A percentile compares a stretch with the other conserved stretches of the same genome.
Evolutionary conservation across 2,329 filamentous ascomycete genomes (phyloP).

Genomic region (Myriosclerotinia scirpicola): DNA sequence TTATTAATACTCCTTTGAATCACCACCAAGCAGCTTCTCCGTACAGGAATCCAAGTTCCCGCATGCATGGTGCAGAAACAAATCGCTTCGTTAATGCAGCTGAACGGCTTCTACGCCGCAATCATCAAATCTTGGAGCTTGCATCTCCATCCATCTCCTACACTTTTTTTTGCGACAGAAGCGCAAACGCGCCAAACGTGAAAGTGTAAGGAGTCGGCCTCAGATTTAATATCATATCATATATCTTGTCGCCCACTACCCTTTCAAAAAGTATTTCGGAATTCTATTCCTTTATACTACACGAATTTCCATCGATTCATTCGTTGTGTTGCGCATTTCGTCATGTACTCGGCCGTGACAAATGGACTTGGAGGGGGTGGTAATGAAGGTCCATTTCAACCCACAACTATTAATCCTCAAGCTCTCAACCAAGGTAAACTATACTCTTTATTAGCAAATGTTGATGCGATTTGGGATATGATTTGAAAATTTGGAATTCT

Average conservation of each 20-base stretch:
- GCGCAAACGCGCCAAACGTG: conserved; percentile 24
- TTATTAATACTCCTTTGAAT: no score
- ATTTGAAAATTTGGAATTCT: background rate
- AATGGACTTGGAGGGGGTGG: conserved; percentile 24
- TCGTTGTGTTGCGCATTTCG: conserved; percentile 18
- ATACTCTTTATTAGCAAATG: background rate
- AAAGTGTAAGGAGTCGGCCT: conserved; percentile 4
- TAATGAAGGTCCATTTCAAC: conserved; percentile 23
- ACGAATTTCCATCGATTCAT: background rate
- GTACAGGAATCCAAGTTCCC: background rate
- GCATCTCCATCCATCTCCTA: conserved; percentile 11
- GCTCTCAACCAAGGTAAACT: conserved; percentile 24
- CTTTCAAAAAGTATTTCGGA: background rate
- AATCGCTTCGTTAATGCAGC: conserved; percentile 25
- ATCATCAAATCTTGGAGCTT: conserved; percentile 21
- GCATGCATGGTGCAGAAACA: conserved; percentile 25
- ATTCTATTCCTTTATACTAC: background rate
- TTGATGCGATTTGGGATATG: background rate
- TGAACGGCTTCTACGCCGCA: conserved; percentile 23
- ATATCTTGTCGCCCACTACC: conserved; percentile 7
- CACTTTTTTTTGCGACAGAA: conserved; percentile 23
- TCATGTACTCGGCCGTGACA: conserved; percentile 26
- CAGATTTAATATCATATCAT: background rate
- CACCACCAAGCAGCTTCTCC: no score
- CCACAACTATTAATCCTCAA: conserved; percentile 25